phyloP scores from a whole-genome alignment of 176 grass and related monocot species.

The Tuctoria greenei region DNA sequence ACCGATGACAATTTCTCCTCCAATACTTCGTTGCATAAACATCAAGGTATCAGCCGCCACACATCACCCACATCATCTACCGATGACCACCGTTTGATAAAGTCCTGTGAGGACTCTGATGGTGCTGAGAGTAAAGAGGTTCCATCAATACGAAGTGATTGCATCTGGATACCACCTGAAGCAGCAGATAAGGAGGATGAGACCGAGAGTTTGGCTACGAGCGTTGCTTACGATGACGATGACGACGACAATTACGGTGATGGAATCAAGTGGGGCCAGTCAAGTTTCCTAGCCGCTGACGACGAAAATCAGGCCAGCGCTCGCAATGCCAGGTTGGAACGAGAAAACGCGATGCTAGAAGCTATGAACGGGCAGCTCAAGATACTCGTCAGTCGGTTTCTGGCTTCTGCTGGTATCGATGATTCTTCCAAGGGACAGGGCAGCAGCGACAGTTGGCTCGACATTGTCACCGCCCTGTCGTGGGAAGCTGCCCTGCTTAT shows the following conservation, averaged over 20 bases:
- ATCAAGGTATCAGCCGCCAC: slow-evolving; percentile 1
- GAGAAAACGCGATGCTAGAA: slow-evolving; percentile 82
- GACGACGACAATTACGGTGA: slow-evolving; percentile 56
- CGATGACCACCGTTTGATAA: slow-evolving; percentile 44
- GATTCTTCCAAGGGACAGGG: slow-evolving; percentile 40
- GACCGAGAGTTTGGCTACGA: slow-evolving; percentile 33
- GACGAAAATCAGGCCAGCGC: slow-evolving; percentile 41
- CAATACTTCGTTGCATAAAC: slow-evolving; percentile 18
- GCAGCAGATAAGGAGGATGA: slow-evolving; percentile 67
- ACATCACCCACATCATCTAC: slow-evolving; percentile 24
- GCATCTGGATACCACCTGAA: slow-evolving; percentile 74
- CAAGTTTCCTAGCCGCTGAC: slow-evolving; percentile 52
- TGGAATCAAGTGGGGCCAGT: slow-evolving; percentile 67
- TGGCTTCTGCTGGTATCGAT: slow-evolving; percentile 68
- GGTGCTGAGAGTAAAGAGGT: slow-evolving; percentile 36
- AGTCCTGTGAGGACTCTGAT: slow-evolving; percentile 47
- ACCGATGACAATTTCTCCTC: slow-evolving; percentile 34
- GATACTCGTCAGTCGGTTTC: slow-evolving; percentile 82
- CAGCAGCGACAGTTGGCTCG: slow-evolving; percentile 65
- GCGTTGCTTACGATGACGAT: slow-evolving; percentile 49
- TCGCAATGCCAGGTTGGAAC: slow-evolving; percentile 46
- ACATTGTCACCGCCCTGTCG: slow-evolving; percentile 73
- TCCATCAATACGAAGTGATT: slow-evolving; percentile 36
- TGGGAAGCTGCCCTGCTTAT: slow-evolving; percentile 91
- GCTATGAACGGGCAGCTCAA: slow-evolving; percentile 96